Evolutionary conservation across 2,329 filamentous ascomycete genomes (phyloP).

Genomic region (Epichloe amarillans): DNA sequence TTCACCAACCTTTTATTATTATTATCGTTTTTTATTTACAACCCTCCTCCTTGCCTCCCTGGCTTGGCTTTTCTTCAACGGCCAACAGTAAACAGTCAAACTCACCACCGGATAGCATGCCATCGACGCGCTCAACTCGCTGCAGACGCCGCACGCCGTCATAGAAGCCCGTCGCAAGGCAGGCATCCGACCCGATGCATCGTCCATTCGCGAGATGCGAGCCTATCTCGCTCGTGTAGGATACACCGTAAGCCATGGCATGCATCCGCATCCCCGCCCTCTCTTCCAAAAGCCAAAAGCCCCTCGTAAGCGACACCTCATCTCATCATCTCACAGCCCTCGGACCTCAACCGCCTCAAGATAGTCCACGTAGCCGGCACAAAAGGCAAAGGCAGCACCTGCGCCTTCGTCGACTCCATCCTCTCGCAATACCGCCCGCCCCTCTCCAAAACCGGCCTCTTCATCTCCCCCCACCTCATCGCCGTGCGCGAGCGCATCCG

Average conservation of each 20-base stretch:
- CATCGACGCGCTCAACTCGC: constrained; percentile 70
- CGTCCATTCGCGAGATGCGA: constrained; percentile 64
- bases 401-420: constrained; percentile 52
- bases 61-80: too few species aligned
- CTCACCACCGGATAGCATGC: constrained; percentile 50
- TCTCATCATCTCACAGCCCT: constrained; percentile 13
- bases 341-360: constrained; percentile 46
- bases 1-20: not conserved
- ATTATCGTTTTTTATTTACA: too few species aligned
- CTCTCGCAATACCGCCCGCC: constrained; percentile 35
- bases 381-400: constrained; percentile 66
- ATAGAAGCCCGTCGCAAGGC: constrained; percentile 68
- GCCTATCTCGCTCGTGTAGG: constrained; percentile 66
- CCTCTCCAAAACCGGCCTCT: constrained; percentile 43
- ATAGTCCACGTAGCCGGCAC: constrained; percentile 60
- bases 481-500: constrained; percentile 55
- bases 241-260: constrained; percentile 39
- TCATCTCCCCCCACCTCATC: constrained; percentile 59
- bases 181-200: constrained; percentile 55
- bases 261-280: too few species aligned
- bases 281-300: too few species aligned
- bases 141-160: constrained; percentile 77
- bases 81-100: not conserved
- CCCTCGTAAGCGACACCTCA: too few species aligned
- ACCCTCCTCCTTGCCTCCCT: not conserved